These are phyloP conservation scores for Albifimbria verrucaria DNA, from an alignment of 2,329 filamentous ascomycete species.

Conservation along the genomic window DNA sequence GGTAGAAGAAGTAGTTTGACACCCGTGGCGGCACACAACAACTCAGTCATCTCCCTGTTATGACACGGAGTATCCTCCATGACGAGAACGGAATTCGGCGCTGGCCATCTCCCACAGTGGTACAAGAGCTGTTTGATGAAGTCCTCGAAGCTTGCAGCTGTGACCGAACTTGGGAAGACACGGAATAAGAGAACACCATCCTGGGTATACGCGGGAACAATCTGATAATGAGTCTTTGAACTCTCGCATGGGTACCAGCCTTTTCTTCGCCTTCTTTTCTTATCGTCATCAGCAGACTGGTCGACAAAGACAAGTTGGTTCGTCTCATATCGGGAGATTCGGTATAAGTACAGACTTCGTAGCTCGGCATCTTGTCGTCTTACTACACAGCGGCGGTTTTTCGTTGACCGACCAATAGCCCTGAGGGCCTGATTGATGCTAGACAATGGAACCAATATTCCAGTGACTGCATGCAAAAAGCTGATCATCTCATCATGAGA, in stretches of 20 bases:
- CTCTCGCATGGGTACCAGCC: slow-evolving; percentile 26
- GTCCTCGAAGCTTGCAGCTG: slow-evolving; percentile 21
- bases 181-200: slow-evolving; percentile 13
- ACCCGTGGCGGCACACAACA: slow-evolving; percentile 19
- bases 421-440: slow-evolving; percentile 21
- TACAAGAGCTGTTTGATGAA: slow-evolving; percentile 28
- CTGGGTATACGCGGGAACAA: slow-evolving; percentile 28
- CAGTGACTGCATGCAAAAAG: too few relatives aligned
- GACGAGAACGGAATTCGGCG: slow-evolving; percentile 29
- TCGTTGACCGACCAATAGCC: slow-evolving; percentile 24
- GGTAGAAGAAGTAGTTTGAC: slow-evolving; percentile 10
- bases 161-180: slow-evolving; percentile 22
- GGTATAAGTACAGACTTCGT: slow-evolving; percentile 12
- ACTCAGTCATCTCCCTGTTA: slow-evolving; percentile 17
- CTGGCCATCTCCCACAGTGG: slow-evolving; percentile 24
- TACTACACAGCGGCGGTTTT: slow-evolving; percentile 24
- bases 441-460: too few relatives aligned
- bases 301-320: slow-evolving; percentile 31
- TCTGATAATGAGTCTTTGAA: slow-evolving; percentile 16
- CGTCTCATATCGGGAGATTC: slow-evolving; percentile 23
- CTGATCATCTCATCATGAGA: too few relatives aligned
- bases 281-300: slow-evolving; percentile 31
- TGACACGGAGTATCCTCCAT: slow-evolving; percentile 32
- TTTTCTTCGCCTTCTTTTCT: slow-evolving; percentile 24
- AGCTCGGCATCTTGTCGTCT: slow-evolving; percentile 29